Percentiles rank a stretch among this genome's conserved stretches.
These are phyloP conservation scores for Nepenthes alata DNA, from an alignment of 179 eudicot species.

Conservation along the genomic window DNA sequence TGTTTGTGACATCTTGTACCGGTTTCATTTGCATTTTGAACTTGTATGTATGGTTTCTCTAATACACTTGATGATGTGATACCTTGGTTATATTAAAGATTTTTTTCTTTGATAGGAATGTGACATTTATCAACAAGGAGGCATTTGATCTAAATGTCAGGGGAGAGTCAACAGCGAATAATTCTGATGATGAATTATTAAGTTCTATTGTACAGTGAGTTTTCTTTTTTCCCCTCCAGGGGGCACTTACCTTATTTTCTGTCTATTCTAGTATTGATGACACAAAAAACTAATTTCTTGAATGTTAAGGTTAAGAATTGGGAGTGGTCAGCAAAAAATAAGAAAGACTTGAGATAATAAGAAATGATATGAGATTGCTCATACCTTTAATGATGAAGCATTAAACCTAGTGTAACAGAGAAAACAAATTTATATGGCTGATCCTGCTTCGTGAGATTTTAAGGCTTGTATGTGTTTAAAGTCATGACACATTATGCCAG, in stretches of 20 bases:
- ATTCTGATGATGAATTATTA: conserved; percentile 48
- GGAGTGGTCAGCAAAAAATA: too few species aligned
- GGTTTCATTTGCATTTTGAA: background rate
- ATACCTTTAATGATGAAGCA: too few species aligned
- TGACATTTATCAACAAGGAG: conserved; percentile 15
- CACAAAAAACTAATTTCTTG: background rate
- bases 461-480: too few species aligned
- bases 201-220: conserved; percentile 45
- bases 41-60: background rate
- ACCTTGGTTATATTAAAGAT: too few species aligned
- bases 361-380: too few species aligned
- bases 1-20: too few species aligned
- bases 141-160: conserved; percentile 13
- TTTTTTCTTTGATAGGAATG: conserved; percentile 1
- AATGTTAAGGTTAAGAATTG: too few species aligned
- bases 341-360: too few species aligned
- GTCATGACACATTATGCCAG: too few species aligned
- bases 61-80: background rate
- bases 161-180: conserved; percentile 17
- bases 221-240: conserved; percentile 9
- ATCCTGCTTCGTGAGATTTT: too few species aligned
- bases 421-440: too few species aligned
- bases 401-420: too few species aligned
- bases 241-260: background rate
- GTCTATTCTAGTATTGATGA: background rate